These are phyloP conservation scores for Pseudofabraea citricarpa DNA, from an alignment of 2,329 filamentous ascomycete genomes.

Conservation along the genomic window DNA sequence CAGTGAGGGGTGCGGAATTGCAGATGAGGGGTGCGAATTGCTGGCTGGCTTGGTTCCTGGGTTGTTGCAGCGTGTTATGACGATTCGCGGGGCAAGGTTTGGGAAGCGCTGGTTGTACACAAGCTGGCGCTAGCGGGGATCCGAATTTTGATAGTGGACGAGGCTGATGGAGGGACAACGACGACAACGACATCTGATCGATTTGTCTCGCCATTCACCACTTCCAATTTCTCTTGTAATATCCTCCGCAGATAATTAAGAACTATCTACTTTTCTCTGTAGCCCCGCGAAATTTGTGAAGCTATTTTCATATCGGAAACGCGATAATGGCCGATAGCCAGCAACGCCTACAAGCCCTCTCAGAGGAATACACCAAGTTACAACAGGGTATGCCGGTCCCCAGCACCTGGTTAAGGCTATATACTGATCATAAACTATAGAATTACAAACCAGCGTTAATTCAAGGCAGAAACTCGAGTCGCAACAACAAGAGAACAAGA, in stretches of 20 bases:
- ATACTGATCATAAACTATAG: slow-evolving; percentile 39
- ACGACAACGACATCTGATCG: no score
- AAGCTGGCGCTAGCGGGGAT: neutral
- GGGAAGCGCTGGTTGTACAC: no score
- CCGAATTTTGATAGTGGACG: neutral
- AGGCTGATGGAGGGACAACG: no score
- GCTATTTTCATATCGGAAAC: neutral
- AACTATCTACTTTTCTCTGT: neutral
- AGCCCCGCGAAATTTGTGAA: slow-evolving; percentile 2
- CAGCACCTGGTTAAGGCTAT: no score
- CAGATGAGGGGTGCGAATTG: no score
- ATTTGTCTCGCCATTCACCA: no score
- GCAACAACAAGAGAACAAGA: slow-evolving; percentile 87
- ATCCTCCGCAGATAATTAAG: no score
- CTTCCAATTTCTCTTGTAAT: no score
- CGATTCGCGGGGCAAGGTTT: no score
- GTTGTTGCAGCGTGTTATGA: no score
- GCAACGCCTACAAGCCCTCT: slow-evolving; percentile 73
- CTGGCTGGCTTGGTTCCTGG: no score
- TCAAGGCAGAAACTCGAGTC: slow-evolving; percentile 89
- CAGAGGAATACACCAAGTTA: slow-evolving; percentile 81
- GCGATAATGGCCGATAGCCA: slow-evolving; percentile 65
- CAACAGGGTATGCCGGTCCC: slow-evolving; percentile 71
- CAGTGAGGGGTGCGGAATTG: no score
- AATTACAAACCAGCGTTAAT: slow-evolving; percentile 70